phyloP scores from a whole-genome alignment of 768 basidiomycete species.

The Russula emetica region DNA sequence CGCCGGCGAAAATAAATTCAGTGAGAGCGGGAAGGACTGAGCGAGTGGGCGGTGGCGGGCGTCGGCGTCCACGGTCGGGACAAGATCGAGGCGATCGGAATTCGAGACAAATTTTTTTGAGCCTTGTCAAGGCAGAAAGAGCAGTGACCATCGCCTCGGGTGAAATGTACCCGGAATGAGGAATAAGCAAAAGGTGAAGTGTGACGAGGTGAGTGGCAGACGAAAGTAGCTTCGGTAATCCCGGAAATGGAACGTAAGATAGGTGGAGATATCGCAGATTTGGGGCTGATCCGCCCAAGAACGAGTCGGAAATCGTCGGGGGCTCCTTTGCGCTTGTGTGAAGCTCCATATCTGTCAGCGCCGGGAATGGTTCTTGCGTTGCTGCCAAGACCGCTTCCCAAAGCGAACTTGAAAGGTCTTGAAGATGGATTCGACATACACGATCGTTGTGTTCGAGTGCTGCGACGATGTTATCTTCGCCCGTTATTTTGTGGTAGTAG shows the following conservation, averaged over 20 bases:
- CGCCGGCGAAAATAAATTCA: background rate
- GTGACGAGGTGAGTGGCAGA: background rate
- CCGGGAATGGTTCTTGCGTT: background rate
- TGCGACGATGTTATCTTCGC: background rate
- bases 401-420: too few species aligned
- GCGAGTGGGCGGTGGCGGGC: background rate
- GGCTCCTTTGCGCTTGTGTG: background rate
- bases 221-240: background rate
- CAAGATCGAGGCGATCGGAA: background rate
- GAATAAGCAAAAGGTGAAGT: background rate
- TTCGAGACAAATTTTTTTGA: background rate
- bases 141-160: background rate
- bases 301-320: background rate
- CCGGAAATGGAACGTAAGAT: background rate
- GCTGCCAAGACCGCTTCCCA: background rate
- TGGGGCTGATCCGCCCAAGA: background rate
- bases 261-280: background rate
- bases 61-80: background rate
- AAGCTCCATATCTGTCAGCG: background rate
- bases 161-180: background rate
- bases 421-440: too few species aligned
- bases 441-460: background rate
- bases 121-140: background rate
- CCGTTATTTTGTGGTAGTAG: too few species aligned
- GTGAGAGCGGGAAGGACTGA: background rate